phyloP scores from a whole-genome alignment of 2,329 filamentous ascomycete genomes.

The Fusarium temperatum region DNA sequence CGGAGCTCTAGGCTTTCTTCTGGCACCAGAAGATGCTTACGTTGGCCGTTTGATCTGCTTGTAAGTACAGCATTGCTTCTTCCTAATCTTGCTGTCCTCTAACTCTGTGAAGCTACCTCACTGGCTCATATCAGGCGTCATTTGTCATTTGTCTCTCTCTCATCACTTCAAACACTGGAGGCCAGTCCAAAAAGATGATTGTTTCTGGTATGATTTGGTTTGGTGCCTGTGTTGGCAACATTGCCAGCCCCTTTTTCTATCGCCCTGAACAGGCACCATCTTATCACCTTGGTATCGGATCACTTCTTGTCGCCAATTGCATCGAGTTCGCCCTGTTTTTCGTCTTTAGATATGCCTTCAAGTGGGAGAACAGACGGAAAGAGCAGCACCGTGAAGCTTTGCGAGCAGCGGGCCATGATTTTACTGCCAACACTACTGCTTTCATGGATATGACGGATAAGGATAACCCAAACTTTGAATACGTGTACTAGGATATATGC shows the following conservation, averaged over 20 bases:
- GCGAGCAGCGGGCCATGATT: slow-evolving; percentile 36
- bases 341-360: slow-evolving; percentile 50
- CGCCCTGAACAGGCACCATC: slow-evolving; percentile 58
- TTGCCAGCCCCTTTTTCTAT: slow-evolving; percentile 71
- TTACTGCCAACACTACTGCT: slow-evolving; percentile 49
- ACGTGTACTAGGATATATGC: slow-evolving; percentile 47
- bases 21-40: slow-evolving; percentile 59
- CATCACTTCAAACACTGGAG: slow-evolving; percentile 60
- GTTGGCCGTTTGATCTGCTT: slow-evolving; percentile 66
- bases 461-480: slow-evolving; percentile 54
- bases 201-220: slow-evolving; percentile 70
- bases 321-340: slow-evolving; percentile 52
- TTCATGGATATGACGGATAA: slow-evolving; percentile 54
- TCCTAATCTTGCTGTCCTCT: not conserved
- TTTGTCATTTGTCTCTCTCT: slow-evolving; percentile 55
- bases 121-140: slow-evolving; percentile 52
- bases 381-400: slow-evolving; percentile 47
- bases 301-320: slow-evolving; percentile 53
- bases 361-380: slow-evolving; percentile 52
- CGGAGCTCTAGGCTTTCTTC: slow-evolving; percentile 66
- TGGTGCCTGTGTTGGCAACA: slow-evolving; percentile 68
- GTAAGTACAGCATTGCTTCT: slow-evolving; percentile 35
- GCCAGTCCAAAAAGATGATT: slow-evolving; percentile 71
- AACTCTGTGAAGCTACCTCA: slow-evolving; percentile 41
- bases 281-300: slow-evolving; percentile 53